phyloP scores from a whole-genome alignment of 2,329 filamentous ascomycete genomes.

The Dothideomycetes sp. region DNA sequence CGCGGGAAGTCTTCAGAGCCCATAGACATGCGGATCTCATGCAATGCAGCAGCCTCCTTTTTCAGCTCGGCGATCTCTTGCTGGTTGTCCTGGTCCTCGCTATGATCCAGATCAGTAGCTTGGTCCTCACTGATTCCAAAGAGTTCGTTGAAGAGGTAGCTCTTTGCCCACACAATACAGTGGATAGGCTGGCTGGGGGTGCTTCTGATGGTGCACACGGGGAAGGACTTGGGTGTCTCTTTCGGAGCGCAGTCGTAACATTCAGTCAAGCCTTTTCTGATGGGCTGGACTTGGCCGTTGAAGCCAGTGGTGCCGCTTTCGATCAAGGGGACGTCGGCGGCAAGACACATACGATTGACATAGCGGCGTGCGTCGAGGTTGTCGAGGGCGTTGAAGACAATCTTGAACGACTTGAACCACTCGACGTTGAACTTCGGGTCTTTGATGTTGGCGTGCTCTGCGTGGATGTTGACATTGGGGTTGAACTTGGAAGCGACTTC shows the following conservation, averaged over 20 bases:
- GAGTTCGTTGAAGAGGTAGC: slow-evolving; percentile 88
- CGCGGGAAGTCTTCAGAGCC: slow-evolving; percentile 68
- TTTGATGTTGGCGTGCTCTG: slow-evolving; percentile 93
- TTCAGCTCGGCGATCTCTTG: slow-evolving; percentile 81
- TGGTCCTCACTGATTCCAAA: slow-evolving; percentile 89
- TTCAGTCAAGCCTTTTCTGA: slow-evolving; percentile 75
- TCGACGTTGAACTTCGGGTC: slow-evolving; percentile 74
- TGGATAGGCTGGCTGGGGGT: slow-evolving; percentile 95
- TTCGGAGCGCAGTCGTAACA: slow-evolving; percentile 95
- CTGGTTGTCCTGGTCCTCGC: slow-evolving; percentile 71
- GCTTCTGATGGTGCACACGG: slow-evolving; percentile 93
- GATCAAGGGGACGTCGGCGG: slow-evolving; percentile 79
- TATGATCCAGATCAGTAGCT: slow-evolving; percentile 66
- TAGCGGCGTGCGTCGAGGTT: slow-evolving; percentile 89
- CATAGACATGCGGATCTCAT: slow-evolving; percentile 71
- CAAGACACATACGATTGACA: slow-evolving; percentile 95
- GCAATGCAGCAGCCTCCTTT: slow-evolving; percentile 73
- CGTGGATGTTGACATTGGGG: slow-evolving; percentile 73
- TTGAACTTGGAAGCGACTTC: slow-evolving; percentile 88
- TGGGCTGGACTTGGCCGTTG: slow-evolving; percentile 94
- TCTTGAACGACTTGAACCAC: slow-evolving; percentile 74
- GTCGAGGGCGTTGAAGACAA: slow-evolving; percentile 96
- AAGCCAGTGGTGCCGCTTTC: slow-evolving; percentile 97
- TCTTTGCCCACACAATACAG: slow-evolving; percentile 98
- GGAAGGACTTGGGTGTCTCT: slow-evolving; percentile 82